A percentile compares a stretch with the other conserved stretches of the same genome.
These are phyloP conservation scores for Neospora caninum DNA, from an alignment of 169 alveolate genomes.

Conservation along the genomic window DNA sequence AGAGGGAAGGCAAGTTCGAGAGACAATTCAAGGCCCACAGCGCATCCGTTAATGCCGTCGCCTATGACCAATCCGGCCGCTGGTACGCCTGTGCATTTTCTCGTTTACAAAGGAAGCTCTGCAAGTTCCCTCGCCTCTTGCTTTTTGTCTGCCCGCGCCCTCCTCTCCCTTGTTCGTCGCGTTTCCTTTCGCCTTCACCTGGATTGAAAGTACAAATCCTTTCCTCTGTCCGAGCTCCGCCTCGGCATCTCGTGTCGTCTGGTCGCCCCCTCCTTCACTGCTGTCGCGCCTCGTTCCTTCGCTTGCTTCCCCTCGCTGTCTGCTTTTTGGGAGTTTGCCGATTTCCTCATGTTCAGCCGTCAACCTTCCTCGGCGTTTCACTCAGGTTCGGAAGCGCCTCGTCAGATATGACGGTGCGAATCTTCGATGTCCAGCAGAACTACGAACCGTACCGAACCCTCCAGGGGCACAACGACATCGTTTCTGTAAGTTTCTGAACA, in stretches of 20 bases:
- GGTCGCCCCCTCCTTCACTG: not conserved
- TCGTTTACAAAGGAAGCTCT: no score
- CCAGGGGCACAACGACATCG: slow-evolving; percentile 47
- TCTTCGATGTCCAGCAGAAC: slow-evolving; percentile 56
- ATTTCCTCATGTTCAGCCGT: not conserved
- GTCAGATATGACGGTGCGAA: slow-evolving; percentile 43
- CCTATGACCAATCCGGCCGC: slow-evolving; percentile 54
- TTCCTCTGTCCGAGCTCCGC: no score
- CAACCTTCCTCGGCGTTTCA: not conserved
- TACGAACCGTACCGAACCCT: slow-evolving; percentile 40
- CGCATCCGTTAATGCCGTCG: slow-evolving; percentile 49
- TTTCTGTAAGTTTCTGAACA: not conserved
- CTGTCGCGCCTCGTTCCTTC: not conserved
- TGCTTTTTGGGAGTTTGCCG: not conserved
- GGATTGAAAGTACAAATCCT: no score
- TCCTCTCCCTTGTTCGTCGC: no score
- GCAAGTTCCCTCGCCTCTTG: no score
- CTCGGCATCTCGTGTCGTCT: no score
- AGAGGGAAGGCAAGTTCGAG: not conserved
- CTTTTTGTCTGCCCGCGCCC: no score
- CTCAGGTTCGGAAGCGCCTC: slow-evolving; percentile 50
- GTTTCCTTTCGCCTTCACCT: no score
- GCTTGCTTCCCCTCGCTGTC: not conserved
- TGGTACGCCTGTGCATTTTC: not conserved
- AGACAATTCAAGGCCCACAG: slow-evolving; percentile 41